A percentile compares a stretch with the other conserved stretches of the same genome.
These are phyloP conservation scores for Waltergamsia citrina DNA, from an alignment of 2,329 filamentous ascomycete genomes.

Conservation along the genomic window DNA sequence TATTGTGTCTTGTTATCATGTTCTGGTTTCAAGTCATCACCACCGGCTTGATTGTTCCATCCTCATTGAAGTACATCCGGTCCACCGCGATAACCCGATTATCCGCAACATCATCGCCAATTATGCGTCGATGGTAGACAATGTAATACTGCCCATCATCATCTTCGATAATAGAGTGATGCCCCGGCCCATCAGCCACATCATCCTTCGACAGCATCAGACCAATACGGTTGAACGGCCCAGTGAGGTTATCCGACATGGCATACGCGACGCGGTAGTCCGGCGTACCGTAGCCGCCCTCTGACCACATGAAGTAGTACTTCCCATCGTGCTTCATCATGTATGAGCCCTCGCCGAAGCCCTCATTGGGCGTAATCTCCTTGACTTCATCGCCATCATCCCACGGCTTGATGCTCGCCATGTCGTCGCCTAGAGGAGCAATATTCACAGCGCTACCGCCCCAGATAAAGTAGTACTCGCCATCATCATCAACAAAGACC, in stretches of 20 bases:
- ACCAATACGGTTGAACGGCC: slow-evolving; percentile 5
- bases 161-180: slow-evolving; percentile 7
- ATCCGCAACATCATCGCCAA: slow-evolving; percentile 6
- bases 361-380: slow-evolving; percentile 6
- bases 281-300: slow-evolving; percentile 5
- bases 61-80: slow-evolving; percentile 3
- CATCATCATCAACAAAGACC: slow-evolving; percentile 7
- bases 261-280: slow-evolving; percentile 6
- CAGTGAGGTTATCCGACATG: slow-evolving; percentile 5
- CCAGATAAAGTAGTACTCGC: slow-evolving; percentile 5
- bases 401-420: slow-evolving; percentile 3
- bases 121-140: slow-evolving; percentile 6
- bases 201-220: slow-evolving; percentile 6
- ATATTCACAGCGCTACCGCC: slow-evolving; percentile 5
- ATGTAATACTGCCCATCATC: slow-evolving; percentile 7
- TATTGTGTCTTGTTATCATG: too few species aligned
- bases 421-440: slow-evolving; percentile 5
- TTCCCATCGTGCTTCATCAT: slow-evolving; percentile 6
- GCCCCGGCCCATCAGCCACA: slow-evolving; percentile 7
- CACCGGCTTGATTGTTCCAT: slow-evolving; percentile 6
- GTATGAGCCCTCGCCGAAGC: slow-evolving; percentile 6
- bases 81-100: slow-evolving; percentile 6
- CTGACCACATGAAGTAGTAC: slow-evolving; percentile 9
- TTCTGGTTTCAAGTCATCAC: too few species aligned
- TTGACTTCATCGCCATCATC: slow-evolving; percentile 2